A percentile compares a stretch with the other conserved stretches of the same genome.
Evolutionary conservation across 2,329 filamentous ascomycete genomes (phyloP).

Genomic region (Pleomassaria siparia): DNA sequence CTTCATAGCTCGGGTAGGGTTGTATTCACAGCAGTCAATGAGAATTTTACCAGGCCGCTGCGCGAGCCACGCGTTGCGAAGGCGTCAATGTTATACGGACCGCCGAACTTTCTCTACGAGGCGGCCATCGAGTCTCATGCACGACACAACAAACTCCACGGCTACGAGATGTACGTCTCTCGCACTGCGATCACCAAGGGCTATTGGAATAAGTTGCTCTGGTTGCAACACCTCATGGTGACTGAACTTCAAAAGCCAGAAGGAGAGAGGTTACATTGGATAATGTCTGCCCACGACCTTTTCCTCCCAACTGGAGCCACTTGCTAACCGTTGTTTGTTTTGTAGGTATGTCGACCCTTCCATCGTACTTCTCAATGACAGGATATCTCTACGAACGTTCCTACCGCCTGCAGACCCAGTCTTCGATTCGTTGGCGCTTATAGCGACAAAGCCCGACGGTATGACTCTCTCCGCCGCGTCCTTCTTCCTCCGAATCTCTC

Average conservation of each 20-base stretch:
- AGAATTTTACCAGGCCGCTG: background rate
- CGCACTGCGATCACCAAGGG: slow-evolving; percentile 28
- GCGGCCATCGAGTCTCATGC: slow-evolving; percentile 31
- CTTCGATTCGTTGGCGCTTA: slow-evolving; percentile 21
- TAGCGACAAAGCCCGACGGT: slow-evolving; percentile 23
- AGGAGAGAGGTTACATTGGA: slow-evolving; percentile 26
- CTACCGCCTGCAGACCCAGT: slow-evolving; percentile 22
- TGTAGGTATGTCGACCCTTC: slow-evolving; percentile 6
- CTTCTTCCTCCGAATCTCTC: slow-evolving; percentile 33
- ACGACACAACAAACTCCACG: slow-evolving; percentile 4
- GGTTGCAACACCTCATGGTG: slow-evolving; percentile 24
- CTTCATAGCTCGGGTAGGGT: background rate
- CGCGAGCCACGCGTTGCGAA: slow-evolving; percentile 3
- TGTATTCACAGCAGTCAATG: background rate
- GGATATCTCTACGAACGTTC: slow-evolving; percentile 34
- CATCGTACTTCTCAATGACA: slow-evolving; percentile 31
- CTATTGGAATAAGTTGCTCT: slow-evolving; percentile 41
- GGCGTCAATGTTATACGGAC: slow-evolving; percentile 12
- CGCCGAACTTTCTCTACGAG: slow-evolving; percentile 33
- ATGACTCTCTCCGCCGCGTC: slow-evolving; percentile 5
- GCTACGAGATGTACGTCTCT: slow-evolving; percentile 5
- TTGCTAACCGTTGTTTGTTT: background rate
- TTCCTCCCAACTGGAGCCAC: background rate
- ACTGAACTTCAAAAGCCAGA: slow-evolving; percentile 30
- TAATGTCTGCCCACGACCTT: slow-evolving; percentile 20